phyloP scores from a whole-genome alignment of 257 asterid species.

The Solanum appendiculatum region DNA sequence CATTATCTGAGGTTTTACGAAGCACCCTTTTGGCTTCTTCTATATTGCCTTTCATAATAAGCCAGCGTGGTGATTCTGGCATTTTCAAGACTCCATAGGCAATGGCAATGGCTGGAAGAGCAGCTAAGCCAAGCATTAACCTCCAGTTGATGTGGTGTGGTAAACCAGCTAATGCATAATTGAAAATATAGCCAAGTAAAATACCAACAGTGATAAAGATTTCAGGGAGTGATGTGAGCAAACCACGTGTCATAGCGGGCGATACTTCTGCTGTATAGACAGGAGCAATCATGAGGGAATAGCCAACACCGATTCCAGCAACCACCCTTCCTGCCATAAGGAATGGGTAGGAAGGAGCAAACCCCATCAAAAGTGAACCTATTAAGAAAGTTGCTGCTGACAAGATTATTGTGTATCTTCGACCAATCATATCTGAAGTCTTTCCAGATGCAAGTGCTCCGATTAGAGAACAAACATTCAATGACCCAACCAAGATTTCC shows the following conservation, averaged over 20 bases:
- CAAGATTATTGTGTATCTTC: constrained; percentile 72
- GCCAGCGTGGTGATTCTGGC: constrained; percentile 96
- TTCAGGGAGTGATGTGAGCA: constrained; percentile 78
- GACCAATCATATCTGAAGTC: constrained; percentile 71
- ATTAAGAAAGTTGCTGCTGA: constrained; percentile 57
- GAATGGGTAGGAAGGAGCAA: constrained; percentile 53
- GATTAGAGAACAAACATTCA: constrained; percentile 52
- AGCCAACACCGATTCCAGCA: constrained; percentile 81
- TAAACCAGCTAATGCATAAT: constrained; percentile 42
- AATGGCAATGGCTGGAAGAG: constrained; percentile 50
- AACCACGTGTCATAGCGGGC: constrained; percentile 66
- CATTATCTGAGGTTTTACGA: constrained; percentile 41
- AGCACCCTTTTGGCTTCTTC: constrained; percentile 45
- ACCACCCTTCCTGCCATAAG: constrained; percentile 61
- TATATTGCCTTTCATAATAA: constrained; percentile 50
- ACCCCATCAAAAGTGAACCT: constrained; percentile 71
- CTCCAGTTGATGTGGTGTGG: constrained; percentile 48
- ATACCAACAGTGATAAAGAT: constrained; percentile 73
- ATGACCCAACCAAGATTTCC: constrained; percentile 60
- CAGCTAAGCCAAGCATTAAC: constrained; percentile 80
- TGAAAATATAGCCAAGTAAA: constrained; percentile 48
- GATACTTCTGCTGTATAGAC: constrained; percentile 75
- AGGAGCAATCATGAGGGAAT: constrained; percentile 80
- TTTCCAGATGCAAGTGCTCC: constrained; percentile 78
- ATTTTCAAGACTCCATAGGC: constrained; percentile 45